Conservation (phyloP, 352 stramenopile species). For the Phytophthora sp. region DNA sequence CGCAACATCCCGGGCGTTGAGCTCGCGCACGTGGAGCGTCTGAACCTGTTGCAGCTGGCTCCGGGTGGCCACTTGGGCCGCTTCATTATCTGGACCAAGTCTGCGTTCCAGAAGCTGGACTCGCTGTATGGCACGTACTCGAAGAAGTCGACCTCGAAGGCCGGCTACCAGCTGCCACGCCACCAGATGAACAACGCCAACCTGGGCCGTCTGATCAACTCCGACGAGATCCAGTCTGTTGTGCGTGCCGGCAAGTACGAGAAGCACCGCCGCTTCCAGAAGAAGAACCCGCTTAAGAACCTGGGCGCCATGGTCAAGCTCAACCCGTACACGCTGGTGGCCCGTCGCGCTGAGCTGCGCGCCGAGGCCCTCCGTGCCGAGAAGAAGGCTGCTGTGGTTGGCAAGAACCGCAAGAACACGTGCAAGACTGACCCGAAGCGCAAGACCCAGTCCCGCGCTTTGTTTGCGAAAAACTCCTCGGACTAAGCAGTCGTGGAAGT, state of each 20-base stretch:
- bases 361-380: conserved; percentile 87
- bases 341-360: conserved; percentile 89
- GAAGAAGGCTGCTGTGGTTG: conserved; percentile 85
- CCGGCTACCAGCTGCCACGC: conserved; percentile 92
- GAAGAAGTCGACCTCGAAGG: conserved; percentile 92
- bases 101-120: conserved; percentile 97
- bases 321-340: conserved; percentile 96
- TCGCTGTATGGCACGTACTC: conserved; percentile 96
- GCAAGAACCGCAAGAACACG: conserved; percentile 89
- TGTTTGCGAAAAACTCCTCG: conserved; percentile 83
- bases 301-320: conserved; percentile 96
- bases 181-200: conserved; percentile 98
- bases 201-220: conserved; percentile 99
- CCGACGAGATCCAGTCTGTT: conserved; percentile 97
- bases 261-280: conserved; percentile 91
- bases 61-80: conserved; percentile 98
- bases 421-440: conserved; percentile 77
- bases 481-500: conserved; percentile 71
- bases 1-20: conserved; percentile 98
- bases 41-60: conserved; percentile 98
- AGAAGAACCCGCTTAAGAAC: conserved; percentile 98
- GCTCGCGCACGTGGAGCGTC: conserved; percentile 95
- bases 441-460: conserved; percentile 75
- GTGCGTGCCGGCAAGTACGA: conserved; percentile 94
- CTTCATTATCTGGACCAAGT: conserved; percentile 99